Evolutionary conservation across 2,329 filamentous ascomycete species (phyloP).

Genomic region (Aspergillus sp.): DNA sequence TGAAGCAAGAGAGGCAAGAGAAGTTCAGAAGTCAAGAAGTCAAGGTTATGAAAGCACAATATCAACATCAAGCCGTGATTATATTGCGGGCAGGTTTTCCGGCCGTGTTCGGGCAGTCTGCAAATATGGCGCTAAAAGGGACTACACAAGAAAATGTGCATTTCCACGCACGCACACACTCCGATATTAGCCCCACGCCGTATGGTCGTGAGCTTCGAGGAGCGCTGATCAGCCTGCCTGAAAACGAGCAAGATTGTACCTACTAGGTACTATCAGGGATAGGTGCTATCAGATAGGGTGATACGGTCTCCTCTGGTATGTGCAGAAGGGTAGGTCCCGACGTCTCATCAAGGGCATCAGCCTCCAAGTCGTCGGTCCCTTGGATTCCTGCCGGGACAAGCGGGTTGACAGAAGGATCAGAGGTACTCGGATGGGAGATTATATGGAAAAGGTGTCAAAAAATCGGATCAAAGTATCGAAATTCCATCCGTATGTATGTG

Average conservation of each 20-base stretch:
- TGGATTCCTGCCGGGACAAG: too few relatives aligned
- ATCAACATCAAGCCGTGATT: not conserved
- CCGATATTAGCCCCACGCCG: not conserved
- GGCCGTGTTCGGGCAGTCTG: not conserved
- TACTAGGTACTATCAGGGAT: too few relatives aligned
- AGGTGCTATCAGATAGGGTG: too few relatives aligned
- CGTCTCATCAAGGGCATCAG: too few relatives aligned
- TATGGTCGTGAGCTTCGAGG: slow-evolving; percentile 1
- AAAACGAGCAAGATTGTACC: not conserved
- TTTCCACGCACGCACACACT: slow-evolving; percentile 7
- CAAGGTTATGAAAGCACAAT: not conserved
- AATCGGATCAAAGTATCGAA: too few relatives aligned
- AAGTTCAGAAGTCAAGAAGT: not conserved
- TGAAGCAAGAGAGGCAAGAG: not conserved
- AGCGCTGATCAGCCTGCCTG: not conserved
- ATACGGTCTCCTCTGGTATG: too few relatives aligned
- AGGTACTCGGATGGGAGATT: too few relatives aligned
- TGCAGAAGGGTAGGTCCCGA: too few relatives aligned
- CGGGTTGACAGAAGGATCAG: too few relatives aligned
- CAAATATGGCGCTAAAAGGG: slow-evolving; percentile 5
- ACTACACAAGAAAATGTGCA: slow-evolving; percentile 5
- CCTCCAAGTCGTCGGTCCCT: too few relatives aligned
- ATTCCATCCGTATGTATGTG: too few relatives aligned
- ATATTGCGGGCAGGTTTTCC: not conserved
- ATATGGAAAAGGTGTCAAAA: too few relatives aligned